Evolutionary conservation across 1,139 yeast genomes (phyloP), one percentile per base, ranked within the genome.

Genomic region (Protomyces pachydermus): DNA sequence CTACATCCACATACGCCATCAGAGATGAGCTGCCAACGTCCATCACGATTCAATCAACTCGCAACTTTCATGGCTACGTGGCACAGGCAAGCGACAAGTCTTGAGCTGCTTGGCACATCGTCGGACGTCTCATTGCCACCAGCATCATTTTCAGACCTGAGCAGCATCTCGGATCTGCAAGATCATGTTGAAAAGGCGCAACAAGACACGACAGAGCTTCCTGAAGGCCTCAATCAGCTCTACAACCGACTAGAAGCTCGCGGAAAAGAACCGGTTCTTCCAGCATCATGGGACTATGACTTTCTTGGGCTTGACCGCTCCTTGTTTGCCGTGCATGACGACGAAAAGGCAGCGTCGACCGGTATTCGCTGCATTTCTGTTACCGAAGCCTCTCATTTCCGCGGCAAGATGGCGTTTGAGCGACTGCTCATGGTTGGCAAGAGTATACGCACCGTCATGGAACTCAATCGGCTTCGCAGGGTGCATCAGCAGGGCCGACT

Each of bases 321-420:
- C 2, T 56, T 62, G 32, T 62, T 62, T 32, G 53, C 56, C 25
- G 28, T 50, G n/a, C 25, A 28, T 16, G 38, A 28, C 5, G 28
- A 58, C 14, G 57, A 56, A 34, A 42, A 28, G 16, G 28, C 8
- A 14, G 46, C 48, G 2, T 37, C 54, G 12, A 51, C 61, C 1
- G 16, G 25, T 10, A 32, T 38, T 18, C 14, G 57, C 42, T 23
- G 32, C 25, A 4, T 56, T 23, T 16, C 57, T 23, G n/a, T 10
- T 18, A 23, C 16, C 16, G 35, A 25, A 16, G 16, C 37, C 18
- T 8, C 46, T n/a, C 56, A 51, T 18, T 62, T 62, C 34, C 52
- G 56, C 54, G 65, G 61, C 37, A 62, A 56, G 52, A 28, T 62
- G 25, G 65, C 65, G 18, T 53, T 62, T 28, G 61, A 62, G 48